Conservation (phyloP, 108 stramenopile species). For the Mediolabrus comicus region DNA sequence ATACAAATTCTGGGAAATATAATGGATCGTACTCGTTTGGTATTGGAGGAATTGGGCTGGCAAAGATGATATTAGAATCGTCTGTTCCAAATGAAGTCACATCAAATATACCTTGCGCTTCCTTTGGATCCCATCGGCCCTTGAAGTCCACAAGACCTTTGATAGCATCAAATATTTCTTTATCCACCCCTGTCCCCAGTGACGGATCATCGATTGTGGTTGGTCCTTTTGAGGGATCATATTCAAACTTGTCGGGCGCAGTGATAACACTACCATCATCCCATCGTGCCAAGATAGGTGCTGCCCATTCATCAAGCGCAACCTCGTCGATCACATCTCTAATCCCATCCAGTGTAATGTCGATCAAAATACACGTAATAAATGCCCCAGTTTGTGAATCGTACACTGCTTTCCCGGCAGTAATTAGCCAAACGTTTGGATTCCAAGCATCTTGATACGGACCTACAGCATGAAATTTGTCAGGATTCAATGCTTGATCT, state of each 20-base stretch:
- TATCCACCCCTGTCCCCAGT: conserved; percentile 1
- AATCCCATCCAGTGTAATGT: conserved; percentile 31
- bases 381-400: conserved; percentile 48
- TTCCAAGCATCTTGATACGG: conserved; percentile 38
- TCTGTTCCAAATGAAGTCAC: conserved; percentile 3
- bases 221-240: not conserved
- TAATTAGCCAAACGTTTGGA: conserved; percentile 27
- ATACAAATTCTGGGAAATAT: conserved; percentile 43
- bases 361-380: conserved; percentile 43
- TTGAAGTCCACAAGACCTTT: conserved; percentile 12
- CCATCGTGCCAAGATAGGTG: conserved; percentile 28
- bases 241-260: conserved; percentile 12
- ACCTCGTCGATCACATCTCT: conserved; percentile 32
- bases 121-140: conserved; percentile 11
- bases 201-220: conserved; percentile 6
- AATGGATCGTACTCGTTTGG: conserved; percentile 33
- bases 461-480: conserved; percentile 21
- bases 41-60: conserved; percentile 30
- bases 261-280: conserved; percentile 34
- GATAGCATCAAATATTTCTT: conserved; percentile 15
- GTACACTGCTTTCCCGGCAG: conserved; percentile 40
- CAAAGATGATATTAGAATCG: conserved; percentile 12
- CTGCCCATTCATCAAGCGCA: conserved; percentile 10
- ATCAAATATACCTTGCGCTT: conserved; percentile 2
- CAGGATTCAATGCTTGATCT: conserved; percentile 49